phyloP scores from a whole-genome alignment of 1,284 basidiomycete species.

The Cystobasidium slooffiae region DNA sequence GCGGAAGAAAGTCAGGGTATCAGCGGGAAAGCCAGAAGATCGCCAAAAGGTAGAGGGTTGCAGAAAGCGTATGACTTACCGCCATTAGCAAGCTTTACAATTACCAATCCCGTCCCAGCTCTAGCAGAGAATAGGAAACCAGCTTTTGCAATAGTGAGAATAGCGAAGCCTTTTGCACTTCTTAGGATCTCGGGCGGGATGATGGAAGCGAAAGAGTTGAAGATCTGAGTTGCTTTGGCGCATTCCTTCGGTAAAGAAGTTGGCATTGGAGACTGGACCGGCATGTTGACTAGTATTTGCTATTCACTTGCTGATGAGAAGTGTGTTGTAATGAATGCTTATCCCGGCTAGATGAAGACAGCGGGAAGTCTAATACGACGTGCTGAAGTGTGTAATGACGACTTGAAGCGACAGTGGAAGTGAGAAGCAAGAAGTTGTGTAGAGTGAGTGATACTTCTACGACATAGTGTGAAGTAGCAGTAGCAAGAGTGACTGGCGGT shows the following conservation, averaged over 20 bases:
- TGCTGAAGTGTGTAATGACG: no score
- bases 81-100: slow-evolving; percentile 81
- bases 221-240: slow-evolving; percentile 62
- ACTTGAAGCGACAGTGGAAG: no score
- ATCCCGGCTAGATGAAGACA: no score
- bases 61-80: slow-evolving; percentile 58
- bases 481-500: no score
- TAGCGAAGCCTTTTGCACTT: slow-evolving; percentile 67
- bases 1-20: neutral
- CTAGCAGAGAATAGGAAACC: slow-evolving; percentile 65
- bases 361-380: no score
- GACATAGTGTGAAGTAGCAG: no score
- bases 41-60: neutral
- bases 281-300: neutral
- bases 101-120: slow-evolving; percentile 89
- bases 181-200: slow-evolving; percentile 65
- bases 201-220: slow-evolving; percentile 52
- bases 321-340: no score
- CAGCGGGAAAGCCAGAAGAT: neutral
- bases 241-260: slow-evolving; percentile 62
- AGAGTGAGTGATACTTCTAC: no score
- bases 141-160: slow-evolving; percentile 56
- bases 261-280: slow-evolving; percentile 53
- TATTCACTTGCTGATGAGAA: no score
- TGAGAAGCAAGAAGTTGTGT: no score